These are phyloP conservation scores for Mycena latifolia DNA, from an alignment of 768 basidiomycete species.

Conservation along the genomic window DNA sequence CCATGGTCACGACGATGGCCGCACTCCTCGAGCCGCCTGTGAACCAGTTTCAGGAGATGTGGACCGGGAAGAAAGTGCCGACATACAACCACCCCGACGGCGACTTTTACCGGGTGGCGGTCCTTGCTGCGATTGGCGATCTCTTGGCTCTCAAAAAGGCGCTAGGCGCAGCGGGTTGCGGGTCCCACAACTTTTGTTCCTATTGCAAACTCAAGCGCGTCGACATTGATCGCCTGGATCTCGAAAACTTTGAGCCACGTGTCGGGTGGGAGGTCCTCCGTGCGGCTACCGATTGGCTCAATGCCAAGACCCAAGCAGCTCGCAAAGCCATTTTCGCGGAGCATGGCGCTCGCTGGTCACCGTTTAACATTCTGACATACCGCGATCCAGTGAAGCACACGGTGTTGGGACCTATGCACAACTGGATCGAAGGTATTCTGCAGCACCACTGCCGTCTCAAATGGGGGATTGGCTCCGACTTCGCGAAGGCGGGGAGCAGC, in stretches of 20 bases:
- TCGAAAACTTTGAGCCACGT: no score
- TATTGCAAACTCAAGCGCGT: slow-evolving; percentile 24
- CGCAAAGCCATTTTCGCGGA: no score
- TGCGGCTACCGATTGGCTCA: slow-evolving; percentile 27
- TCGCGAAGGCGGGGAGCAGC: not conserved
- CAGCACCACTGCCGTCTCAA: slow-evolving; percentile 21
- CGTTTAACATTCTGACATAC: no score
- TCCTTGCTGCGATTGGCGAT: slow-evolving; percentile 12
- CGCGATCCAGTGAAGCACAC: no score
- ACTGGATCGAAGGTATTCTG: no score
- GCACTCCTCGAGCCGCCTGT: slow-evolving; percentile 4
- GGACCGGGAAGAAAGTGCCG: no score
- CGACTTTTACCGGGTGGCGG: no score
- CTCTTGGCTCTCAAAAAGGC: slow-evolving; percentile 29
- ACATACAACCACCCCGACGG: no score
- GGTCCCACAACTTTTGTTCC: slow-evolving; percentile 33
- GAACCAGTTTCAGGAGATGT: no score
- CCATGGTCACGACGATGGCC: slow-evolving; percentile 14
- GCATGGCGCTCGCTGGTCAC: no score
- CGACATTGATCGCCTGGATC: no score
- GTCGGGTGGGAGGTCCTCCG: slow-evolving; percentile 18
- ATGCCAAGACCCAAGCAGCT: slow-evolving; percentile 6
- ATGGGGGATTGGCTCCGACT: slow-evolving; percentile 34
- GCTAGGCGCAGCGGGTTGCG: slow-evolving; percentile 27
- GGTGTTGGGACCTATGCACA: no score